These are phyloP conservation scores for Wickerhamomyces silvicola DNA, from an alignment of 805 yeast genomes.

Conservation along the genomic window DNA sequence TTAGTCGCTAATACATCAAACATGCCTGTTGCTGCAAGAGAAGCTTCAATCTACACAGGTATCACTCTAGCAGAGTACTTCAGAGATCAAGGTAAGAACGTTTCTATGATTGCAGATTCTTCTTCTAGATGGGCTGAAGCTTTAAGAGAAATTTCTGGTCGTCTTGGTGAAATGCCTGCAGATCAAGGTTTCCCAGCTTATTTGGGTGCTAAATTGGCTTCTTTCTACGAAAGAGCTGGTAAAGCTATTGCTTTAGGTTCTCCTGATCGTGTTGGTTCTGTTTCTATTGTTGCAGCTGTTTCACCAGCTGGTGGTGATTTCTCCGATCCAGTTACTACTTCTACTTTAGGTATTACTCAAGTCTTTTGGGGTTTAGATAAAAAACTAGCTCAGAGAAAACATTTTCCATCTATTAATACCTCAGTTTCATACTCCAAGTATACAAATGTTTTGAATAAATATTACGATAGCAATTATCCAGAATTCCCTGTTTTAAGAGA, in stretches of 20 bases:
- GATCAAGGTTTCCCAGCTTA: slow-evolving; percentile 99
- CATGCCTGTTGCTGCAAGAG: slow-evolving; percentile 99
- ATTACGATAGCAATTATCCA: slow-evolving; percentile 79
- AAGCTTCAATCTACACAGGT: slow-evolving; percentile 98
- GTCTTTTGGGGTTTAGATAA: slow-evolving; percentile 99
- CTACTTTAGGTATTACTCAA: slow-evolving; percentile 99
- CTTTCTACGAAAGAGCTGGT: slow-evolving; percentile 99
- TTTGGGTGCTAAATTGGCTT: slow-evolving; percentile 96
- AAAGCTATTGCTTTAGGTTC: slow-evolving; percentile 92
- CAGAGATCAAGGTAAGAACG: slow-evolving; percentile 99
- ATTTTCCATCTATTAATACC: slow-evolving; percentile 98
- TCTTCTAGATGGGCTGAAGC: slow-evolving; percentile 99
- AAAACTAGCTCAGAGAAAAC: slow-evolving; percentile 98
- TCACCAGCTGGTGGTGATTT: slow-evolving; percentile 99
- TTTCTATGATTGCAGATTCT: slow-evolving; percentile 99
- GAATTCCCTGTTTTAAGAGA: slow-evolving; percentile 89
- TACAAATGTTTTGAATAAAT: slow-evolving; percentile 78
- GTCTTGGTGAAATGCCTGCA: slow-evolving; percentile 99
- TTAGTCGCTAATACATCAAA: slow-evolving; percentile 97
- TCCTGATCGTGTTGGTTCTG: slow-evolving; percentile 95
- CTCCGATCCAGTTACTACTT: slow-evolving; percentile 98
- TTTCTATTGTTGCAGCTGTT: slow-evolving; percentile 99
- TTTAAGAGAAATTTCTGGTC: slow-evolving; percentile 98
- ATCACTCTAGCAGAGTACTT: slow-evolving; percentile 97
- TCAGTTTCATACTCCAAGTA: slow-evolving; percentile 95